Conservation (phyloP, 352 stramenopile genomes). For the Phytophthora meadii region DNA sequence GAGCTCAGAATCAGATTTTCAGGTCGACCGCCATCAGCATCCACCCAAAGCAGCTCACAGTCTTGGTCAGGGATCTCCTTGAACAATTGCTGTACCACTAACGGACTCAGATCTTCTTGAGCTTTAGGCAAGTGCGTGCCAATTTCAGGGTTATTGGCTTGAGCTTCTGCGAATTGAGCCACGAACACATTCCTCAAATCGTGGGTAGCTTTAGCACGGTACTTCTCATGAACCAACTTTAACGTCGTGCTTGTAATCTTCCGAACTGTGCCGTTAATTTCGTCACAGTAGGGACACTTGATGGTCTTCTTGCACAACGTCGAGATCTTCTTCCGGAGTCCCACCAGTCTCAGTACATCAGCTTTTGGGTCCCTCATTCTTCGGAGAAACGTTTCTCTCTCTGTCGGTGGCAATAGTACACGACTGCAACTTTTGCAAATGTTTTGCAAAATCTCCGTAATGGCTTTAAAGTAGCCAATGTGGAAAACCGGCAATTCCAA, state of each 20-base stretch:
- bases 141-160: slow-evolving; percentile 88
- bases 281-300: slow-evolving; percentile 96
- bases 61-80: slow-evolving; percentile 97
- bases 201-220: slow-evolving; percentile 89
- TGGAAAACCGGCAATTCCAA: slow-evolving; percentile 99
- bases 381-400: slow-evolving; percentile 88
- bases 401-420: slow-evolving; percentile 93
- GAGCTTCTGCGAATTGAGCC: slow-evolving; percentile 80
- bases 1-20: slow-evolving; percentile 98
- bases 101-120: slow-evolving; percentile 91
- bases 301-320: slow-evolving; percentile 97
- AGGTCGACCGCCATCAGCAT: slow-evolving; percentile 92
- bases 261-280: slow-evolving; percentile 97
- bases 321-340: slow-evolving; percentile 94
- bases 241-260: slow-evolving; percentile 97
- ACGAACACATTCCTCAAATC: slow-evolving; percentile 89
- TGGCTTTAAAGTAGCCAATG: slow-evolving; percentile 99
- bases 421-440: slow-evolving; percentile 97
- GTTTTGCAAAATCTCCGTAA: slow-evolving; percentile 97
- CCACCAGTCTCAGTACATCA: slow-evolving; percentile 80
- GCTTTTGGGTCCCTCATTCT: slow-evolving; percentile 89
- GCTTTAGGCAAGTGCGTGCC: slow-evolving; percentile 85
- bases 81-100: slow-evolving; percentile 95
- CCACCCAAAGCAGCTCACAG: slow-evolving; percentile 98
- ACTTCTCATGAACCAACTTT: slow-evolving; percentile 99